Conservation (phyloP, 768 basidiomycete genomes). For the Pleurotus giganteus region DNA sequence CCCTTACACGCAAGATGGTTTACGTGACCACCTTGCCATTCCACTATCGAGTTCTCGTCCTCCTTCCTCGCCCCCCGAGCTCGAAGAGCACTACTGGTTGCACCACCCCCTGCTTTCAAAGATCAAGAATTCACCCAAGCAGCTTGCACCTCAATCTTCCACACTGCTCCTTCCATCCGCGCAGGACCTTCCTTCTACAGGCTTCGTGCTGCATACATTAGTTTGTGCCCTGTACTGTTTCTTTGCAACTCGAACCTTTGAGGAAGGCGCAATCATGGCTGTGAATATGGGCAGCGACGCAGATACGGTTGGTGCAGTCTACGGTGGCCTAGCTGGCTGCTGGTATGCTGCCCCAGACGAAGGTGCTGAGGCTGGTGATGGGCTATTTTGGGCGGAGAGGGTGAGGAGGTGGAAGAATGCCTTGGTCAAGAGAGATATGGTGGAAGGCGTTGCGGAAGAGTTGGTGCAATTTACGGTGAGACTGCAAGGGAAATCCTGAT, state of each 20-base stretch:
- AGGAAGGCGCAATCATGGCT: conserved; percentile 42
- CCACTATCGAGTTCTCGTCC: conserved; percentile 19
- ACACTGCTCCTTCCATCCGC: conserved; percentile 26
- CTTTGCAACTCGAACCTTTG: conserved; percentile 39
- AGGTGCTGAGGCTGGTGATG: conserved; percentile 18
- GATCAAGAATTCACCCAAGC: conserved; percentile 6
- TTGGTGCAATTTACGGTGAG: conserved; percentile 22
- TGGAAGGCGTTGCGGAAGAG: conserved; percentile 36
- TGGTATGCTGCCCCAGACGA: conserved; percentile 32
- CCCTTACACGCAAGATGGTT: conserved; percentile 29
- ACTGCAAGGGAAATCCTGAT: conserved; percentile 4
- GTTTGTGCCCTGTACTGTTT: conserved; percentile 45
- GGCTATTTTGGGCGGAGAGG: conserved; percentile 35
- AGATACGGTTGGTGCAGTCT: conserved; percentile 45
- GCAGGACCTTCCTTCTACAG: conserved; percentile 32
- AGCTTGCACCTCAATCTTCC: not conserved
- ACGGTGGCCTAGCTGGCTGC: conserved; percentile 42
- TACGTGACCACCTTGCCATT: conserved; percentile 30
- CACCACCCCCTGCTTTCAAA: conserved; percentile 36
- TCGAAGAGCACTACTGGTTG: conserved; percentile 29
- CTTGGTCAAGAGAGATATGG: conserved; percentile 29
- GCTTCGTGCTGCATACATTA: conserved; percentile 38
- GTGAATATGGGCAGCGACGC: conserved; percentile 44
- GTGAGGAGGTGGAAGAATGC: conserved; percentile 32
- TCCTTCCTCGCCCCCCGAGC: conserved; percentile 20